phyloP scores from a whole-genome alignment of 2,329 filamentous ascomycete species.

The Colletotrichum brevisporum region DNA sequence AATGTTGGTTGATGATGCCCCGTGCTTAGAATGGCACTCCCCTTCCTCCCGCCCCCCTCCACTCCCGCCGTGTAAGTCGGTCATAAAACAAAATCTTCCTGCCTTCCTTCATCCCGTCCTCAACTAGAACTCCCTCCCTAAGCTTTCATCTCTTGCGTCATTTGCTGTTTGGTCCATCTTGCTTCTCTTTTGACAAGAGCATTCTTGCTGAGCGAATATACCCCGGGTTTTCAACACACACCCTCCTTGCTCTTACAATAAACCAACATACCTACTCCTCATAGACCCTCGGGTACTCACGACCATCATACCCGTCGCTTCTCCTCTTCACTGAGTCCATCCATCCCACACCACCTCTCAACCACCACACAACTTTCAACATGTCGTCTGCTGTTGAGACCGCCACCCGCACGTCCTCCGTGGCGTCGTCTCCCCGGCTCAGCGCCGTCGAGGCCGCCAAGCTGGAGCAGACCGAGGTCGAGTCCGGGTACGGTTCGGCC shows the following conservation, averaged over 20 bases:
- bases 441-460: constrained; percentile 56
- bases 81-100: constrained; percentile 39
- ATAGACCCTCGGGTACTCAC: constrained; percentile 4
- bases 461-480: constrained; percentile 63
- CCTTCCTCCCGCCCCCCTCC: constrained; percentile 30
- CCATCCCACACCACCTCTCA: constrained; percentile 33
- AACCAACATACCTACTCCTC: constrained; percentile 15
- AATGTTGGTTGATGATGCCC: constrained; percentile 42
- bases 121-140: constrained; percentile 13
- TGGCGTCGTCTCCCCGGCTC: constrained; percentile 54
- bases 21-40: constrained; percentile 30
- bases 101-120: constrained; percentile 3
- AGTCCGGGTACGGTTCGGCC: constrained; percentile 86
- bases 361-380: constrained; percentile 49
- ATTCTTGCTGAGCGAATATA: constrained; percentile 26
- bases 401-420: constrained; percentile 55
- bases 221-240: constrained; percentile 35
- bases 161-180: constrained; percentile 16
- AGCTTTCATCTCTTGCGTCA: constrained; percentile 39
- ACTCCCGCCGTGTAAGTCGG: constrained; percentile 36
- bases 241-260: constrained; percentile 8
- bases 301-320: constrained; percentile 9
- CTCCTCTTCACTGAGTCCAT: constrained; percentile 13
- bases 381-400: constrained; percentile 50
- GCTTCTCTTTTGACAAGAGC: constrained; percentile 28